Conservation (phyloP, 1,284 basidiomycete species). For the Rhodotorula mucilaginosa region DNA sequence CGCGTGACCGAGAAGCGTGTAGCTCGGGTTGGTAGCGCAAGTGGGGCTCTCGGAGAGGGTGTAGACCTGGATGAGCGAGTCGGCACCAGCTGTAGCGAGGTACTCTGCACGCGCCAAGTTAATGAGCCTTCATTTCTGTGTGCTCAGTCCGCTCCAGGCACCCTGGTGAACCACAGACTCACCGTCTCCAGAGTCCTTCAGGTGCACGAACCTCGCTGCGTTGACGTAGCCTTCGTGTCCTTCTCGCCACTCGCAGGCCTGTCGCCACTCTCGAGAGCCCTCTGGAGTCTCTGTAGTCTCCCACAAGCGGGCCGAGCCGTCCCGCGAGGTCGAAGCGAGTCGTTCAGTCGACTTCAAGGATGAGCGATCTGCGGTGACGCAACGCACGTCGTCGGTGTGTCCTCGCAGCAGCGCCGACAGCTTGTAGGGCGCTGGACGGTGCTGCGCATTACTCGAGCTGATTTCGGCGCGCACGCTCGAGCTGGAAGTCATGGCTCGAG, state of each 20-base stretch:
- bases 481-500: too few species aligned
- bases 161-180: not conserved
- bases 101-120: conserved; percentile 59
- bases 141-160: too few species aligned
- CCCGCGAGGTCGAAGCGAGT: conserved; percentile 80
- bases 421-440: conserved; percentile 2
- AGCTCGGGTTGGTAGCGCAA: conserved; percentile 54
- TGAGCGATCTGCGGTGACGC: conserved; percentile 6
- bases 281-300: not conserved
- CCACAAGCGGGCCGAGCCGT: conserved; percentile 85
- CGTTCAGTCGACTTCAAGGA: not conserved
- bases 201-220: conserved; percentile 55
- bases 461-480: too few species aligned
- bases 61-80: conserved; percentile 66
- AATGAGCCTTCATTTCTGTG: not conserved
- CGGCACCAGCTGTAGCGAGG: conserved; percentile 76
- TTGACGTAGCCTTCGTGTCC: conserved; percentile 69
- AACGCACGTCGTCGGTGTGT: conserved; percentile 33
- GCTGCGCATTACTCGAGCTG: not conserved
- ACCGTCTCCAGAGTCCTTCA: not conserved
- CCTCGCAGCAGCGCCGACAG: conserved; percentile 24
- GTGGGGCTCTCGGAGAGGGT: not conserved
- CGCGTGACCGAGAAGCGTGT: conserved; percentile 64
- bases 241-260: not conserved
- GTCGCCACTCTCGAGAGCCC: conserved; percentile 5